Evolutionary conservation across 2,329 filamentous ascomycete genomes (phyloP), one percentile per base, ranked within the genome.

Genomic region (Fusarium sp.): DNA sequence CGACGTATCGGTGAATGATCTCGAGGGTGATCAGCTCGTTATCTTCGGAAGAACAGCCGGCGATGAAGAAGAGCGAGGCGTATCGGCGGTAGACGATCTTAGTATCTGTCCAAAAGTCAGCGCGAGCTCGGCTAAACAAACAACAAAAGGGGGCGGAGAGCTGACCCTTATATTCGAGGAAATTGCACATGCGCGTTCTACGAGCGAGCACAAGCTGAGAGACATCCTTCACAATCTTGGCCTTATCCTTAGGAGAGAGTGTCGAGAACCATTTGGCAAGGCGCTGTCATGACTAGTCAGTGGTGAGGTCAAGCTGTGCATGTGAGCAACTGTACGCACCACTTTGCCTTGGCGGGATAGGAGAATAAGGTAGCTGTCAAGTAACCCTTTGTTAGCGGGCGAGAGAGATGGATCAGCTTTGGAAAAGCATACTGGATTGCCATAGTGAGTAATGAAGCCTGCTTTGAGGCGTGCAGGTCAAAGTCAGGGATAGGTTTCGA

Each of bases 221-320:
- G 77, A 99, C 96, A 86, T 99, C 96, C 84, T 99, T 99, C 87
- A 99, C 95, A 80, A 99, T 98, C 88, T 99, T 99, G 83, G 95
- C 96, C 86, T 99, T 99, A 80, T 99, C 96, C 83, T 92, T 98
- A 70, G 96, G 96, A 38, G 95, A 97, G 69, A 99, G 88, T 18
- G 96, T 99, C 58, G 94, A 97, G 84, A 99, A 99, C 96, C 96
- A 99, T 85, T 99, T 99, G 75, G 96, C 96, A 60, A 99, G 91
- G 79, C 96, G 94, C 96, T 99, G 83, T 60, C 70, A 63, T 72
- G 49, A 47, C 15, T 43, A 58, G 53, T 78, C 27, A 77, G 75
- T 62, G 40, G 49, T 46, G 53, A 20, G 45, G 27, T 49, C 66
- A 41, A 54, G 58, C 49, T 62, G 65, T 30, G 32, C 47, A 55